Conservation (phyloP, 371 early-diverging fungal species). For the Mortierella sp. region DNA sequence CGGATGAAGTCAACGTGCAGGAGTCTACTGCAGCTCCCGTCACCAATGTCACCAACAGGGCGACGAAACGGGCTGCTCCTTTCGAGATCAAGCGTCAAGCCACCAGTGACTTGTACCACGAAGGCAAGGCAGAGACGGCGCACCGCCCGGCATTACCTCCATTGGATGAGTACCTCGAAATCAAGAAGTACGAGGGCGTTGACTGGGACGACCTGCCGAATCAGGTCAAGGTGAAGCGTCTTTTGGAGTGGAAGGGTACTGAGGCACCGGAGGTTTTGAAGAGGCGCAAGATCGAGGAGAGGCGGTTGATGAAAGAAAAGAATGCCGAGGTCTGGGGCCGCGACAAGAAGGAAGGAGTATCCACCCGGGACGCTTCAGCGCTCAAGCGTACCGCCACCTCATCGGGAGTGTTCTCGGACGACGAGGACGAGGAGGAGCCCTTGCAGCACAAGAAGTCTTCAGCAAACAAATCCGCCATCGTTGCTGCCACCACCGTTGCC, state of each 20-base stretch:
- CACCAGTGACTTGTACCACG: slow-evolving; percentile 11
- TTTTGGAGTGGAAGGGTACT: slow-evolving; percentile 41
- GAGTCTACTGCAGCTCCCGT: neutral
- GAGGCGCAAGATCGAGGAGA: slow-evolving; percentile 35
- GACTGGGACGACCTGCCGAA: slow-evolving; percentile 46
- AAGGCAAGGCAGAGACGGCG: neutral
- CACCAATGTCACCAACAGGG: neutral
- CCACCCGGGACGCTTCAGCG: neutral
- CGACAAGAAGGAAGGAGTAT: slow-evolving; percentile 10
- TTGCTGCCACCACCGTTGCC: neutral
- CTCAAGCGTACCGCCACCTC: slow-evolving; percentile 1
- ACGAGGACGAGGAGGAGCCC: slow-evolving; percentile 7
- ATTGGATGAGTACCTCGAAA: slow-evolving; percentile 47
- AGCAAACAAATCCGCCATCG: neutral
- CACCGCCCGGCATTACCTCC: slow-evolving; percentile 18
- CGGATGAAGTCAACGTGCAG: neutral
- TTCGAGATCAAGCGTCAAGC: slow-evolving; percentile 27
- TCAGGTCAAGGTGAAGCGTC: slow-evolving; percentile 35
- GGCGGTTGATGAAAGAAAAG: slow-evolving; percentile 13
- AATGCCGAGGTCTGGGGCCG: slow-evolving; percentile 15
- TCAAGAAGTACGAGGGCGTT: slow-evolving; percentile 46
- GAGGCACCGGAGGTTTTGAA: slow-evolving; percentile 44
- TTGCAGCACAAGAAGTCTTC: slow-evolving; percentile 6
- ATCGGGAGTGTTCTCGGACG: slow-evolving; percentile 7
- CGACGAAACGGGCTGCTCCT: slow-evolving; percentile 14